These are phyloP conservation scores for Hippophae gyantsensis DNA, from an alignment of 306 rosid genomes.

Conservation along the genomic window DNA sequence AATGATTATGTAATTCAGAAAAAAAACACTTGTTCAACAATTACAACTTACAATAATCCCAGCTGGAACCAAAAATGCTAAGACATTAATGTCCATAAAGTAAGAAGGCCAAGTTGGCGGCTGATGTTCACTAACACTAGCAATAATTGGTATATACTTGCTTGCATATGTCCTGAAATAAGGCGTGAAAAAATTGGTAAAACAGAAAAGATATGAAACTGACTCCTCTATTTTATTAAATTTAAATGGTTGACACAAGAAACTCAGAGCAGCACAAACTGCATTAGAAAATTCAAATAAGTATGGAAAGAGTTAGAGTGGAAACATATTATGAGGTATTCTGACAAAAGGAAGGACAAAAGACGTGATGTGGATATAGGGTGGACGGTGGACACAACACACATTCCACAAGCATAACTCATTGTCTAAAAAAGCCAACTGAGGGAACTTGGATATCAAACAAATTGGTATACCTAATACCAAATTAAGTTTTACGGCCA, in stretches of 20 bases:
- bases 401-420: neutral
- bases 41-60: slow-evolving; percentile 67
- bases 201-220: neutral
- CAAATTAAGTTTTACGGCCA: neutral
- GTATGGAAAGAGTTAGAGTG: neutral
- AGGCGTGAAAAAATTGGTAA: slow-evolving; percentile 10
- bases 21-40: neutral
- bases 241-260: neutral
- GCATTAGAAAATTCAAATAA: neutral
- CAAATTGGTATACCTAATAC: neutral
- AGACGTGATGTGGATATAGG: no score
- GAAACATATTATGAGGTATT: no score
- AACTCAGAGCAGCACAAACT: neutral
- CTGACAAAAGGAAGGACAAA: no score
- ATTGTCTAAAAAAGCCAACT: neutral
- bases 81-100: slow-evolving; percentile 97
- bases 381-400: no score
- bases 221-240: neutral
- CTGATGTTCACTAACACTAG: slow-evolving; percentile 99
- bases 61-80: slow-evolving; percentile 98
- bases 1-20: slow-evolving; percentile 7
- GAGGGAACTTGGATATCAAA: no score
- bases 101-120: slow-evolving; percentile 99
- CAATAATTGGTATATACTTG: slow-evolving; percentile 99
- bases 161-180: slow-evolving; percentile 91